These are phyloP conservation scores for Echinochloa phyllopogon DNA, from an alignment of 176 grass and related monocot species.

Conservation along the genomic window DNA sequence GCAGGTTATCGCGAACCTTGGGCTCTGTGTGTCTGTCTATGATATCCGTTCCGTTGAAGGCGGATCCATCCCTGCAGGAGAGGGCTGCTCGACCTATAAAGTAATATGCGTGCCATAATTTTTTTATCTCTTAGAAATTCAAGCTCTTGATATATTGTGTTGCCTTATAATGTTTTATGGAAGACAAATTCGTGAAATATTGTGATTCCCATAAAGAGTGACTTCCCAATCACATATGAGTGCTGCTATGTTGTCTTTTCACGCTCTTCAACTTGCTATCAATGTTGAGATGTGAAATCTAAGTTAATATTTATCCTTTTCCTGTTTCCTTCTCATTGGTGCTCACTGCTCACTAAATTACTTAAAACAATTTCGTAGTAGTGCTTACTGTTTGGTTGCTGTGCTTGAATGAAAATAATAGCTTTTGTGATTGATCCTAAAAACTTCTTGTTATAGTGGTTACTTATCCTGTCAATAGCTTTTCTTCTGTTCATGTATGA, in stretches of 20 bases:
- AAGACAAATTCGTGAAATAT: neutral
- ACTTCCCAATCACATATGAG: neutral
- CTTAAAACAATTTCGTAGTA: neutral
- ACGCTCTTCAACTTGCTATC: neutral
- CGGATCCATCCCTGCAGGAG: constrained; percentile 75
- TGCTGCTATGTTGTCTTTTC: neutral
- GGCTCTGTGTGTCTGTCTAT: constrained; percentile 81
- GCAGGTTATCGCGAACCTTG: constrained; percentile 77
- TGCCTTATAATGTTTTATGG: neutral
- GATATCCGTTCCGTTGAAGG: constrained; percentile 75
- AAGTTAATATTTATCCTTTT: neutral
- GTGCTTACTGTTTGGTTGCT: neutral
- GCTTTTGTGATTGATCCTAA: constrained; percentile 6
- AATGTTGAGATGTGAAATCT: constrained; percentile 7
- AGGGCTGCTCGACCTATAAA: constrained; percentile 80
- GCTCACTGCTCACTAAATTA: constrained; percentile 2
- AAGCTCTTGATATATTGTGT: neutral
- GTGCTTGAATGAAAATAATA: neutral
- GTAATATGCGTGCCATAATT: constrained; percentile 46
- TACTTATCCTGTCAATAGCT: neutral
- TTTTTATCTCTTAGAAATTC: constrained; percentile 3
- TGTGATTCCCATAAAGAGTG: neutral
- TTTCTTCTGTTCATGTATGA: constrained; percentile 3
- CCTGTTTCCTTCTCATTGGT: neutral
- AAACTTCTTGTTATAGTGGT: neutral